A percentile compares a stretch with the other conserved stretches of the same genome.
phyloP scores from a whole-genome alignment of 1,284 basidiomycete genomes.

The Heterobasidion irregulare region DNA sequence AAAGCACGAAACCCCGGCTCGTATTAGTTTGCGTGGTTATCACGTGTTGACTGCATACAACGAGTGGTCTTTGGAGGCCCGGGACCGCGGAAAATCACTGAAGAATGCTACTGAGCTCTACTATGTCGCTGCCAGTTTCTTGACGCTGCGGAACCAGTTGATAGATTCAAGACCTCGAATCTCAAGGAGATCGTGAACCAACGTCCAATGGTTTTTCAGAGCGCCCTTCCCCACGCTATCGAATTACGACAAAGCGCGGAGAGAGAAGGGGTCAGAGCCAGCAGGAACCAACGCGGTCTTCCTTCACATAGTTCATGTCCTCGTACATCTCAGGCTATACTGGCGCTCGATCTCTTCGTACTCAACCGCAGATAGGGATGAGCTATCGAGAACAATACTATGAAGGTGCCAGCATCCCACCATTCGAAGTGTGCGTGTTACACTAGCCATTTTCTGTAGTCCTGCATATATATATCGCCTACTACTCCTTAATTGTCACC shows the following conservation, averaged over 20 bases:
- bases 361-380: neutral
- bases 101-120: too few species aligned
- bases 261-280: neutral
- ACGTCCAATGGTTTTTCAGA: too few species aligned
- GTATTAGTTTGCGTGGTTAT: too few species aligned
- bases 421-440: conserved; percentile 12
- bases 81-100: too few species aligned
- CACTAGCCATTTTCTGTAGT: conserved; percentile 2
- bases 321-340: neutral
- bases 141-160: too few species aligned
- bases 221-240: neutral
- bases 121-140: too few species aligned
- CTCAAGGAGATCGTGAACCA: too few species aligned
- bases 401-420: conserved; percentile 10
- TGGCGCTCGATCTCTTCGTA: neutral
- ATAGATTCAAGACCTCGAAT: too few species aligned
- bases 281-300: neutral
- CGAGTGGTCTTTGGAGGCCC: too few species aligned
- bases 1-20: too few species aligned
- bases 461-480: neutral
- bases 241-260: neutral
- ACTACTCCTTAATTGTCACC: neutral
- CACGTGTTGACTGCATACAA: too few species aligned
- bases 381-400: conserved; percentile 6
- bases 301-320: neutral